phyloP scores from a whole-genome alignment of 441 rosid genomes.

The Manihot esculenta region DNA sequence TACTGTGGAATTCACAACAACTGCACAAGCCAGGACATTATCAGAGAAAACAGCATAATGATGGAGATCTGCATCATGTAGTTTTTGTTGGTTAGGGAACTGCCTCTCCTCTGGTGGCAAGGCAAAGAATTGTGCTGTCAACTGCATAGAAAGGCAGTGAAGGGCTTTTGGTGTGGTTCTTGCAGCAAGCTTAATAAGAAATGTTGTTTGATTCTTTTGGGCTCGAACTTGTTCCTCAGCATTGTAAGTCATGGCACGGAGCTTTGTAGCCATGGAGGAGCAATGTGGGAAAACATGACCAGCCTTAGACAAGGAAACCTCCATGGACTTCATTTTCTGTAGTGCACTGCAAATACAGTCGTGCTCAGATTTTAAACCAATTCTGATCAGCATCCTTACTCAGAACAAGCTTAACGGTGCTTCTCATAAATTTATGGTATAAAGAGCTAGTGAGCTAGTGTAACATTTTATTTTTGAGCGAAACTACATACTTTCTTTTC shows the following conservation, averaged over 20 bases:
- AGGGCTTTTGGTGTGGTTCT: slow-evolving; percentile 87
- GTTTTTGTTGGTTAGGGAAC: slow-evolving; percentile 58
- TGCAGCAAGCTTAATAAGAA: slow-evolving; percentile 78
- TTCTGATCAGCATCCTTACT: slow-evolving; percentile 13
- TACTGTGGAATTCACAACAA: slow-evolving; percentile 80
- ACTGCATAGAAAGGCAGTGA: slow-evolving; percentile 87
- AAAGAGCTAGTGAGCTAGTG: not conserved
- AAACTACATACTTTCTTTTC: slow-evolving; percentile 17
- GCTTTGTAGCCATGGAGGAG: slow-evolving; percentile 60
- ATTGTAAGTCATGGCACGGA: slow-evolving; percentile 69
- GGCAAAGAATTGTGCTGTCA: slow-evolving; percentile 78
- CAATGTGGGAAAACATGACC: slow-evolving; percentile 62
- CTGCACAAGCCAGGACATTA: slow-evolving; percentile 80
- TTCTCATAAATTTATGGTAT: slow-evolving; percentile 12
- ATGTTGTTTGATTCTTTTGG: slow-evolving; percentile 61
- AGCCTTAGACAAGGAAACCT: slow-evolving; percentile 56
- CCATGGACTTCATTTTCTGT: slow-evolving; percentile 67
- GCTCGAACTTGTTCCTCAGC: slow-evolving; percentile 71
- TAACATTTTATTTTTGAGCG: slow-evolving; percentile 8
- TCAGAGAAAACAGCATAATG: slow-evolving; percentile 87
- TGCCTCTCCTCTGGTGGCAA: slow-evolving; percentile 64
- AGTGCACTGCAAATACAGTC: slow-evolving; percentile 52
- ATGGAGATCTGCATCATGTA: slow-evolving; percentile 50
- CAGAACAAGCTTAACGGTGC: not conserved
- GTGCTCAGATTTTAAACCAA: slow-evolving; percentile 30